phyloP scores from a whole-genome alignment of 768 basidiomycete genomes.

The Lactifluus hygrophoroides region DNA sequence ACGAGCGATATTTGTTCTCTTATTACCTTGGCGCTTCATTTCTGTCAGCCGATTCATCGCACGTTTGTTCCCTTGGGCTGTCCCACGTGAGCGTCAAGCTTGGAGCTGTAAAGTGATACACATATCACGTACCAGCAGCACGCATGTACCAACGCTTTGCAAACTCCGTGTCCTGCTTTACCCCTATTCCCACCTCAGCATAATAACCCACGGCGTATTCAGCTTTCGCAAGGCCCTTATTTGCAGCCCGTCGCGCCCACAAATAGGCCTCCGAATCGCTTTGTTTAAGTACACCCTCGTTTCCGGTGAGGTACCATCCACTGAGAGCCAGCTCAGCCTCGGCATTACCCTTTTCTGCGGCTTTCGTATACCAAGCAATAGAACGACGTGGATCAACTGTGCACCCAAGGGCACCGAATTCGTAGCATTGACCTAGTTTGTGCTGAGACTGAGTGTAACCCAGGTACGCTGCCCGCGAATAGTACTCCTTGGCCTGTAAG shows the following conservation, averaged over 20 bases:
- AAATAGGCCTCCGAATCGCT: conserved; percentile 98
- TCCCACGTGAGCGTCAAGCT: background rate
- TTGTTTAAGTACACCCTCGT: conserved; percentile 93
- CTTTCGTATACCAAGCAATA: conserved; percentile 98
- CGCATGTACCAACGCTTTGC: conserved; percentile 99
- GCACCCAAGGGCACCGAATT: conserved; percentile 83
- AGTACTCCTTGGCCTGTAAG: conserved; percentile 73
- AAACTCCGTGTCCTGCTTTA: conserved; percentile 91
- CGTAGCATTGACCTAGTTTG: conserved; percentile 92
- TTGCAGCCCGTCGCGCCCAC: conserved; percentile 94
- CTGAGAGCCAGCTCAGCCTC: conserved; percentile 94
- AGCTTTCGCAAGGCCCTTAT: conserved; percentile 93
- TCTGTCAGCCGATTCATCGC: conserved; percentile 95
- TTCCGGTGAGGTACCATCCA: conserved; percentile 97
- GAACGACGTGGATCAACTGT: conserved; percentile 89
- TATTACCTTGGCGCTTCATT: conserved; percentile 84
- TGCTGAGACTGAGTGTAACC: conserved; percentile 92
- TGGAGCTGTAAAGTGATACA: background rate
- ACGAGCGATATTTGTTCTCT: conserved; percentile 65
- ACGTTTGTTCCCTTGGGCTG: conserved; percentile 96
- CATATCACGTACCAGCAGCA: conserved; percentile 65
- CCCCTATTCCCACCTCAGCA: conserved; percentile 94
- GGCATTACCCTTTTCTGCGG: conserved; percentile 91
- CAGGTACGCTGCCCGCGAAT: conserved; percentile 84
- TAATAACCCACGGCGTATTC: conserved; percentile 99